Evolutionary conservation across 2,329 filamentous ascomycete genomes (phyloP), one percentile per base, ranked within the genome.

Genomic region (Fusarium sp.): DNA sequence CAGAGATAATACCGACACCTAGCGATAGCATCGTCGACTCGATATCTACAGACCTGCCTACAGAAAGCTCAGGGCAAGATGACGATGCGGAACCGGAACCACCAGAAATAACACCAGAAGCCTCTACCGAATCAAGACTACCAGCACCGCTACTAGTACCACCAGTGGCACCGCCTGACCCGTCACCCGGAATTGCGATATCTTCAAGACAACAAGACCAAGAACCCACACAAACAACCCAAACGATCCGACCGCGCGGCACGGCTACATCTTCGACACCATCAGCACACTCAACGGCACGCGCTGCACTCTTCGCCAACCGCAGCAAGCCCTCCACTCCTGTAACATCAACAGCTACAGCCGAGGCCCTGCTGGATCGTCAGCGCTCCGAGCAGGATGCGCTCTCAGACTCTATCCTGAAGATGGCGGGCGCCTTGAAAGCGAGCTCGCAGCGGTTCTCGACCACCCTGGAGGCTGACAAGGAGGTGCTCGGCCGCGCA

Each of bases 371-470:
- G 34, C 88, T 97, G 44, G 89, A 93, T 73, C 88, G 92, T 75
- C 90, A 97, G 76, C 91, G 93, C 56, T 85, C 85, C 57, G 94
- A 97, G 82, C 95, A 98, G 80, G 94, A 97, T 79, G 84, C 87
- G 36, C 87, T 98, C 4, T 95, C 95, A 0, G 86, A 88, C 39
- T 95, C 93, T 8, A 90, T 98, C n/a, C 85, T 97, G 23, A 84
- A 88, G 46, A 92, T 98, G 82, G 95, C 95, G 1, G 84, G 88
- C 23, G 88, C 92, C 51, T 87, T 98, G 40, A 97, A 97, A 78
- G 82, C 88, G 50, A 93, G 91, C 39, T 93, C 94, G 5, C 83
- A 91, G 57, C 86, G 88, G 4, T 96, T 97, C 81, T 87, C 91
- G 23, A 82, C 86, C 7, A 89, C 91, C 1, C 85, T 98, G 13